These are phyloP conservation scores for Penicillium riverlandense DNA, from an alignment of 495 filamentous ascomycete species.

Conservation along the genomic window DNA sequence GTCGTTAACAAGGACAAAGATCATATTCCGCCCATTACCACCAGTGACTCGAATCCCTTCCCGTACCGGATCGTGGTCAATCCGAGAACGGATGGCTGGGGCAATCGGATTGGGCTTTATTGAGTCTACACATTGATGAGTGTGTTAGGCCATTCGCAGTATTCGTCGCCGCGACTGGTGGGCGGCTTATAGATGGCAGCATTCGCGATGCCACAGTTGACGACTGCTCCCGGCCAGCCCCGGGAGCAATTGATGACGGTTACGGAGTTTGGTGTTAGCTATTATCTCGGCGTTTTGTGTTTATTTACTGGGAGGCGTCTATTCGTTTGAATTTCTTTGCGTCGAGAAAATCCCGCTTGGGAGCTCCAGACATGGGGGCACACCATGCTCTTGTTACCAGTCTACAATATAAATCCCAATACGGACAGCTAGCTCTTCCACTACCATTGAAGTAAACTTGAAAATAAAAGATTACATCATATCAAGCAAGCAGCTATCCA, in stretches of 20 bases:
- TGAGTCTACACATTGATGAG: slow-evolving; percentile 19
- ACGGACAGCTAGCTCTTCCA: not conserved
- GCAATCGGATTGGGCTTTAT: slow-evolving; percentile 71
- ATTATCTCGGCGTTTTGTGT: no score
- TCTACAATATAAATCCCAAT: no score
- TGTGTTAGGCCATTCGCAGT: not conserved
- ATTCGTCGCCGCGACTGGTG: not conserved
- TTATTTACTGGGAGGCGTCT: no score
- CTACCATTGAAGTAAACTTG: not conserved
- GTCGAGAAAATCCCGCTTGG: no score
- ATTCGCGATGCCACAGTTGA: no score
- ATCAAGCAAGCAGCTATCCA: slow-evolving; percentile 2
- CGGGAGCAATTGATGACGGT: no score
- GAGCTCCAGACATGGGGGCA: no score
- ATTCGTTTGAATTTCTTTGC: no score
- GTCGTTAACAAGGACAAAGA: slow-evolving; percentile 84
- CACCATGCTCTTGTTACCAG: no score
- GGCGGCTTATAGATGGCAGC: no score
- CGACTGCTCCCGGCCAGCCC: no score
- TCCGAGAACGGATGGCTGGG: slow-evolving; percentile 72
- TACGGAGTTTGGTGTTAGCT: no score
- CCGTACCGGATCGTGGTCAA: slow-evolving; percentile 88
- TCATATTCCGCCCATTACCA: slow-evolving; percentile 96
- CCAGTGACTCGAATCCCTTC: slow-evolving; percentile 86
- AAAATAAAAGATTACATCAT: slow-evolving; percentile 1